Percentiles rank a stretch among this genome's conserved stretches.
These are phyloP conservation scores for Bretschneidera sinensis DNA, from an alignment of 345 rosid genomes.

Conservation along the genomic window DNA sequence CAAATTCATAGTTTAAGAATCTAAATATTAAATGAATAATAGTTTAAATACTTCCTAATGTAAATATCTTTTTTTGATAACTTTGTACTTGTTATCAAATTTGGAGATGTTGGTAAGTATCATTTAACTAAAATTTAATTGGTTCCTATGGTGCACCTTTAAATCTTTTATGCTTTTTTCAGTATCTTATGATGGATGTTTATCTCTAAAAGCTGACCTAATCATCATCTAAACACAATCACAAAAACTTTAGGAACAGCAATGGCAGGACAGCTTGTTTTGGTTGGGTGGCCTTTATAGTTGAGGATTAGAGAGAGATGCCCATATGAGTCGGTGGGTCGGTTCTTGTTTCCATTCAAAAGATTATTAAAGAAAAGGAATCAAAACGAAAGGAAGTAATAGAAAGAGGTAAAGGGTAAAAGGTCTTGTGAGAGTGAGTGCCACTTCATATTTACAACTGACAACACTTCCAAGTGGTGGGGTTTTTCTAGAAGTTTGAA, in stretches of 20 bases:
- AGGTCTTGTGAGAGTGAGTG: slow-evolving; percentile 20
- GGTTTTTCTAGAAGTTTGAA: slow-evolving; percentile 8
- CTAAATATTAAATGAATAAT: too few species aligned
- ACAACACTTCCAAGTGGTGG: neutral
- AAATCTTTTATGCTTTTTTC: too few species aligned
- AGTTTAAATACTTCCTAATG: too few species aligned
- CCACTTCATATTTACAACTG: slow-evolving; percentile 4
- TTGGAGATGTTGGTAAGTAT: too few species aligned
- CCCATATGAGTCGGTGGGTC: slow-evolving; percentile 17
- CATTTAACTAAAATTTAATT: too few species aligned
- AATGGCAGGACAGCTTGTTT: slow-evolving; percentile 15
- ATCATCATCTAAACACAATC: slow-evolving; percentile 6
- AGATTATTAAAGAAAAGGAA: neutral
- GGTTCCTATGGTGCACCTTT: too few species aligned
- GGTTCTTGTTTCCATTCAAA: slow-evolving; percentile 12
- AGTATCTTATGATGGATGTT: too few species aligned
- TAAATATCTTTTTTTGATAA: too few species aligned
- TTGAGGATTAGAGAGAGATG: slow-evolving; percentile 2
- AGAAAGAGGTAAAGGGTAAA: neutral
- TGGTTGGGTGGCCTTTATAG: slow-evolving; percentile 14
- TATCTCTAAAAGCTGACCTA: slow-evolving; percentile 14
- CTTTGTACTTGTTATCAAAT: too few species aligned
- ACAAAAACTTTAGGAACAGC: slow-evolving; percentile 6
- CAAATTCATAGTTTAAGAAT: too few species aligned
- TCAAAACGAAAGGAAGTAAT: neutral